These are phyloP conservation scores for Corymbia maculata DNA, from an alignment of 345 rosid genomes.

Conservation along the genomic window DNA sequence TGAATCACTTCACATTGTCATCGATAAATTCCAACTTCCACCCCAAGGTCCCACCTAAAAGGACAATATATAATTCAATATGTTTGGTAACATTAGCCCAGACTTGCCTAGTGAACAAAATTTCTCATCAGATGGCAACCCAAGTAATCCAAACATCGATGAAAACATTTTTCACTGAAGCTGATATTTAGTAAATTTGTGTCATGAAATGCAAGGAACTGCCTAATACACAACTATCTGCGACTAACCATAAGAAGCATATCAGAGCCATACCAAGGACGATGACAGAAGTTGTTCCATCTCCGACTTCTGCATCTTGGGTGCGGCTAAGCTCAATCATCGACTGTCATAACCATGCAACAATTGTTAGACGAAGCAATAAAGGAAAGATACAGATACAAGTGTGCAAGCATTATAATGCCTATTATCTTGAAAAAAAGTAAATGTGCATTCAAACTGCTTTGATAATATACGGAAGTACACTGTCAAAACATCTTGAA, in stretches of 20 bases:
- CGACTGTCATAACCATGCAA: conserved; percentile 33
- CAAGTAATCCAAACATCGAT: neutral
- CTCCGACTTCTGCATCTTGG: conserved; percentile 98
- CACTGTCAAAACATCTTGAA: neutral
- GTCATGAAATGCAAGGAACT: neutral
- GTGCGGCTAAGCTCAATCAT: conserved; percentile 96
- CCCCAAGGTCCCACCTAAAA: neutral
- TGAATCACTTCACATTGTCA: neutral
- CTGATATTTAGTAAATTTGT: neutral
- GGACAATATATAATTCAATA: neutral
- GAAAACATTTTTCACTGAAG: neutral
- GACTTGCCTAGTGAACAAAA: neutral
- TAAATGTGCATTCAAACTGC: neutral
- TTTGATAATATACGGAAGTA: neutral
- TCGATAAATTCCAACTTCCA: neutral
- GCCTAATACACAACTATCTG: neutral
- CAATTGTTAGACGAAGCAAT: neutral
- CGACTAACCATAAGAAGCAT: neutral
- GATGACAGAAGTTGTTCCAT: conserved; percentile 96
- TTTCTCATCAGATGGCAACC: neutral
- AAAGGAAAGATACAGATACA: neutral
- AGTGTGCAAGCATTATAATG: neutral
- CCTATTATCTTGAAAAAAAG: neutral
- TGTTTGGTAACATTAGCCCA: neutral
- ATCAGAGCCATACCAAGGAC: conserved; percentile 56